These are phyloP conservation scores for Coemansia sp. DNA, from an alignment of 192 early-diverging fungal genomes.

Conservation along the genomic window DNA sequence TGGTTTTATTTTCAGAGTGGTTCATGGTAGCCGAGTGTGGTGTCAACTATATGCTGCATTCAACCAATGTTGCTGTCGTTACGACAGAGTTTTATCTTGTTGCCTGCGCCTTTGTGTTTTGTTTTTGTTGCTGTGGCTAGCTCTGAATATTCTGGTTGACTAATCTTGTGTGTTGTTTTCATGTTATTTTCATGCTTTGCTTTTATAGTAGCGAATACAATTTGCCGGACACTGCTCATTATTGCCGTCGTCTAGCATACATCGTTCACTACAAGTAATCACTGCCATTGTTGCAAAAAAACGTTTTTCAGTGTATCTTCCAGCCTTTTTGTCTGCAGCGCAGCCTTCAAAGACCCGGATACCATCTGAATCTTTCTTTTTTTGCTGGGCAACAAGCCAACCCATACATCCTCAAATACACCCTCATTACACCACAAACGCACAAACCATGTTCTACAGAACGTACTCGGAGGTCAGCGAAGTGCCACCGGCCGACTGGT, in stretches of 20 bases:
- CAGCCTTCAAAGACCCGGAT: slow-evolving; percentile 2
- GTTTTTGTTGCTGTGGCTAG: not conserved
- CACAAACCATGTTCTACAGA: not conserved
- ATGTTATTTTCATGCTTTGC: not conserved
- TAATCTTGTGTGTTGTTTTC: not conserved
- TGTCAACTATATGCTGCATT: no score
- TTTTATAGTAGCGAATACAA: slow-evolving; percentile 7
- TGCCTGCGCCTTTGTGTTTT: no score
- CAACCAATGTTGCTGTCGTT: no score
- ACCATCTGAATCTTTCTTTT: not conserved
- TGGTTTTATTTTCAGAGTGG: not conserved
- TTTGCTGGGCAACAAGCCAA: not conserved
- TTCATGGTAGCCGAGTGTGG: no score
- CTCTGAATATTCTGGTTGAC: not conserved
- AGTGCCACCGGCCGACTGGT: slow-evolving; percentile 53
- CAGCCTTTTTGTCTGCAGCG: slow-evolving; percentile 8
- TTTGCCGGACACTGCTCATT: slow-evolving; percentile 6
- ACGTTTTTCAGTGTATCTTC: not conserved
- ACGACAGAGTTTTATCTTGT: not conserved
- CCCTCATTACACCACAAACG: not conserved
- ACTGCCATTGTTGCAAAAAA: slow-evolving; percentile 5
- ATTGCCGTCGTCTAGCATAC: slow-evolving; percentile 10
- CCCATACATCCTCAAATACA: not conserved
- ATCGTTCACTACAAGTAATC: slow-evolving; percentile 1
- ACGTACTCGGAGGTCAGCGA: slow-evolving; percentile 36